Percentiles rank a stretch among this genome's conserved stretches.
Conservation (phyloP, 371 early-diverging fungal species). For the Zychaea mexicana region DNA sequence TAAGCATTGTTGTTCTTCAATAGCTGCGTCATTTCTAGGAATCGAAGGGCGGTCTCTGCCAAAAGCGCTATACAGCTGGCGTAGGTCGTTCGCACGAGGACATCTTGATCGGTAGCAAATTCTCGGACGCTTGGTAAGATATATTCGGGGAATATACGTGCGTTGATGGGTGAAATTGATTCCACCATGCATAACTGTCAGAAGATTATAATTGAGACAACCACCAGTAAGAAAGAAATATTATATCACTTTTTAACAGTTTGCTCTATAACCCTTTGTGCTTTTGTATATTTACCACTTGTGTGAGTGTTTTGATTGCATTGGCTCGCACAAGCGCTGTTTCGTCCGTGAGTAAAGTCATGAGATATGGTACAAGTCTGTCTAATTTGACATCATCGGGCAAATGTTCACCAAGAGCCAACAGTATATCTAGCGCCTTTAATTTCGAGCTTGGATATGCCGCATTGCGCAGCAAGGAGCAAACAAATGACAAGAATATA, state of each 20-base stretch:
- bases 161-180: constrained; percentile 79
- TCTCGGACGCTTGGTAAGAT: constrained; percentile 76
- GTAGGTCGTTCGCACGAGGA: constrained; percentile 80
- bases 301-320: constrained; percentile 74
- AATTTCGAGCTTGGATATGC: constrained; percentile 74
- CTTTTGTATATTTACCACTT: constrained; percentile 61
- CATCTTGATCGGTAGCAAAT: constrained; percentile 73
- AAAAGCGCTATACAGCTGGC: constrained; percentile 79
- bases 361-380: constrained; percentile 82
- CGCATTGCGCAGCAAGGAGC: constrained; percentile 72
- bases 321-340: constrained; percentile 72
- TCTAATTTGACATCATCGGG: constrained; percentile 81
- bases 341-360: constrained; percentile 72
- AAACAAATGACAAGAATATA: constrained; percentile 65
- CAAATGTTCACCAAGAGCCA: constrained; percentile 68
- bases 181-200: constrained; percentile 73
- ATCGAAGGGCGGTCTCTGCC: constrained; percentile 79
- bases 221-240: not conserved
- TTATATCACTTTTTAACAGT: not conserved
- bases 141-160: constrained; percentile 88
- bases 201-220: not conserved
- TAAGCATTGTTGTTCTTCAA: constrained; percentile 61
- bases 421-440: constrained; percentile 76
- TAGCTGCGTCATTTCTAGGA: constrained; percentile 73
- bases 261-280: not conserved